Conservation (phyloP, 2,329 filamentous ascomycete species). For the Trichoderma harzianum region DNA sequence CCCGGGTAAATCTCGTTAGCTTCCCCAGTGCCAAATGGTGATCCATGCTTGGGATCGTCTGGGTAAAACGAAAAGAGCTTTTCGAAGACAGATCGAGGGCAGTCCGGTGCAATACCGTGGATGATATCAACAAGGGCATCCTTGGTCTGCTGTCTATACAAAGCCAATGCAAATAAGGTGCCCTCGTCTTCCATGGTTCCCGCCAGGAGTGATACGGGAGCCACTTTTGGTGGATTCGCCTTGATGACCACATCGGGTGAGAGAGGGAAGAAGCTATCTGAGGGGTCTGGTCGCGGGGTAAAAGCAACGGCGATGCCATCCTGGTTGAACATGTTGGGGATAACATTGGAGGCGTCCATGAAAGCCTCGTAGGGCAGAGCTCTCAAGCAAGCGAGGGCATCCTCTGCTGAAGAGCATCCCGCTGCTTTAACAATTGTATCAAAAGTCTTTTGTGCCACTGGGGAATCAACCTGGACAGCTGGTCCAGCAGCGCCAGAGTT, state of each 20-base stretch:
- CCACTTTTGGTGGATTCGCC: not conserved
- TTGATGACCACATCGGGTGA: not conserved
- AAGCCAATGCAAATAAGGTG: not conserved
- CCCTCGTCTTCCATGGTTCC: not conserved
- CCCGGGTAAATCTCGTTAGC: not conserved
- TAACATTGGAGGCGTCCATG: not conserved
- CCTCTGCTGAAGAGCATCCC: not conserved
- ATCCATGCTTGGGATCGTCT: not conserved
- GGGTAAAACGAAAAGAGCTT: not conserved
- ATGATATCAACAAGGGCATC: not conserved
- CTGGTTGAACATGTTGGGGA: not conserved
- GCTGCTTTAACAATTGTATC: not conserved
- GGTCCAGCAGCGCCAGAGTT: not conserved
- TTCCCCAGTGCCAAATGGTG: not conserved
- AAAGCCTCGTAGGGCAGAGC: not conserved
- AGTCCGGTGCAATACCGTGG: not conserved
- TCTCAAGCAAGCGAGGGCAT: not conserved
- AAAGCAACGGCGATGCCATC: not conserved
- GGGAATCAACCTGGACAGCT: not conserved
- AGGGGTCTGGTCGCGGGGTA: not conserved
- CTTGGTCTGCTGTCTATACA: not conserved
- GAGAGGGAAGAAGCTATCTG: not conserved
- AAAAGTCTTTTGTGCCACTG: not conserved
- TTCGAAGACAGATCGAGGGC: not conserved
- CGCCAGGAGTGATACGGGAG: not conserved